A percentile compares a stretch with the other conserved stretches of the same genome.
Conservation (phyloP, 495 filamentous ascomycete genomes). For the Hyaloscypha variabilis region DNA sequence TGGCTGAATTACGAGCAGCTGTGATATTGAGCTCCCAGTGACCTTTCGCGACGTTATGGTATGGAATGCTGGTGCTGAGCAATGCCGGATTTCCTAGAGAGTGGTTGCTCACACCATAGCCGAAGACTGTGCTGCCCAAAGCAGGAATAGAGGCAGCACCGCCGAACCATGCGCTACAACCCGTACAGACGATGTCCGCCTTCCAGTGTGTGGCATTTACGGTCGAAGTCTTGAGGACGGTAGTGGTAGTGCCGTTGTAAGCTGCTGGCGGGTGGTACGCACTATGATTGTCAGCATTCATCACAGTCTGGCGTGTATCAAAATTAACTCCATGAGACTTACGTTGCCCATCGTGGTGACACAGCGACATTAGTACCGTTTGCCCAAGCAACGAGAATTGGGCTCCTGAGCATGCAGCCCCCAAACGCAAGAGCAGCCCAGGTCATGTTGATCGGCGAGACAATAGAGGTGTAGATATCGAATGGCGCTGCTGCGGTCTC, state of each 20-base stretch:
- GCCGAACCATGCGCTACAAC: constrained; percentile 22
- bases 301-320: no score
- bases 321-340: constrained; percentile 12
- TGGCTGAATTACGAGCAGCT: constrained; percentile 1
- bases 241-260: constrained; percentile 16
- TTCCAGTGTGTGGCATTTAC: constrained; percentile 25
- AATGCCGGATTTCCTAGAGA: constrained; percentile 7
- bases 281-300: constrained; percentile 1
- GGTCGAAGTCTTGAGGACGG: constrained; percentile 11
- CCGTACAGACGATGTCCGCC: constrained; percentile 21
- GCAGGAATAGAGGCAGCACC: constrained; percentile 11
- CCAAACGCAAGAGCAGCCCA: constrained; percentile 34
- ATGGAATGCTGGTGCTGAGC: constrained; percentile 7
- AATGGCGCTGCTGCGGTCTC: constrained; percentile 17
- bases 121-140: constrained; percentile 16
- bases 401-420: constrained; percentile 40
- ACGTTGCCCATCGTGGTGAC: constrained; percentile 39
- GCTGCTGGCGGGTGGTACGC: constrained; percentile 21
- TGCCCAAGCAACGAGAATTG: constrained; percentile 42
- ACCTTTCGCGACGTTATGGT: constrained; percentile 20
- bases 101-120: constrained; percentile 20
- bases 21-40: constrained; percentile 26
- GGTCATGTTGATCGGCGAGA: constrained; percentile 31
- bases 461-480: constrained; percentile 25
- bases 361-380: constrained; percentile 37